phyloP scores from a whole-genome alignment of 192 early-diverging fungal species.

The Coemansia sp. region DNA sequence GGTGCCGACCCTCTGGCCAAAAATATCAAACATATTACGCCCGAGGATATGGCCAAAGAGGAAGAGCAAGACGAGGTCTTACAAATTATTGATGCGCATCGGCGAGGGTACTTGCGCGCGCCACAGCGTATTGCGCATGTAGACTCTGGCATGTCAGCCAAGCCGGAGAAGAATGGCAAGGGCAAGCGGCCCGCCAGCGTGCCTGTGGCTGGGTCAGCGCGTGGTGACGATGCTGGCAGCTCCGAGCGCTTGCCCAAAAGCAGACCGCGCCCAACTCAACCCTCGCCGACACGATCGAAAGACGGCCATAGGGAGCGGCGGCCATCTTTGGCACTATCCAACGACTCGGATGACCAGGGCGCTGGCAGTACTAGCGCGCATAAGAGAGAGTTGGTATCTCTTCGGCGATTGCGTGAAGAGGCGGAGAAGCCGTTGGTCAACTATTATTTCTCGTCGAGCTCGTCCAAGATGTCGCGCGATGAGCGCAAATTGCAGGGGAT shows the following conservation, averaged over 20 bases:
- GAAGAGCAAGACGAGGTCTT: slow-evolving; percentile 49
- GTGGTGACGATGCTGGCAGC: background rate
- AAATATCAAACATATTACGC: slow-evolving; percentile 53
- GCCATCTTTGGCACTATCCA: background rate
- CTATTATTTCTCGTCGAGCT: slow-evolving; percentile 48
- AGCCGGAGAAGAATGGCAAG: slow-evolving; percentile 8
- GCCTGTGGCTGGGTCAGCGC: background rate
- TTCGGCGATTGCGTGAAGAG: slow-evolving; percentile 40
- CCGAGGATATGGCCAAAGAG: slow-evolving; percentile 59
- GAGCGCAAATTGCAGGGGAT: slow-evolving; percentile 70
- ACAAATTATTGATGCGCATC: slow-evolving; percentile 25
- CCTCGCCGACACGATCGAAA: background rate
- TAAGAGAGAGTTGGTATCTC: slow-evolving; percentile 32
- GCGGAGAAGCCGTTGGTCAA: slow-evolving; percentile 48
- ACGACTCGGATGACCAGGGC: slow-evolving; percentile 4
- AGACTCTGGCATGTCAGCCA: background rate
- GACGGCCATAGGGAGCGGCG: background rate
- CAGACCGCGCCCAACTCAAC: slow-evolving; percentile 3
- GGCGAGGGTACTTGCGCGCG: background rate
- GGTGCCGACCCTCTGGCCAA: slow-evolving; percentile 40
- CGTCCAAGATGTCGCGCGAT: slow-evolving; percentile 62
- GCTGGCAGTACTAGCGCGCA: background rate
- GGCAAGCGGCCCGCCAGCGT: slow-evolving; percentile 13
- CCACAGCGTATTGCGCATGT: background rate
- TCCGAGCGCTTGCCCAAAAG: slow-evolving; percentile 5